Base-by-base conservation (phyloP, 805 yeast species). In the Pichia heedii region DNA sequence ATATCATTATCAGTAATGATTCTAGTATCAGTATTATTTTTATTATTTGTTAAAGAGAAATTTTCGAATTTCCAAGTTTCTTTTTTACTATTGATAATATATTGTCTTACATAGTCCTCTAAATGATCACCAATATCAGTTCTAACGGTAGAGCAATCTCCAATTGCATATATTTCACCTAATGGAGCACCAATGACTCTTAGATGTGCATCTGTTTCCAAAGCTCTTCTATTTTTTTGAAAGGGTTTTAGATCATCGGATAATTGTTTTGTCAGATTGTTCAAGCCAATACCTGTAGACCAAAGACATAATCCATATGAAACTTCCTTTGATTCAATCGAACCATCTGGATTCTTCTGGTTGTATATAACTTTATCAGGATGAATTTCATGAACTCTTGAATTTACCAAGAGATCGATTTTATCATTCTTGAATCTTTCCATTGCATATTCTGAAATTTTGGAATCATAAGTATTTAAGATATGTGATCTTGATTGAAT, bases 81-180 rank as follows among this genome's bases (percentile, higher is more conserved):
- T 50, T 86, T 85, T 43, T 89, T 87, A 65, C 27, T 13, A 24
- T 24, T 24, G 12, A 88, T 85, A 67, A 97, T 96, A 47, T 95
- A 88, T 47, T 96, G 96, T 96, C 97, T 89, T 49, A 90, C 94
- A 53, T 89, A 73, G 55, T 86, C 73, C 59, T 97, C 97, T 61
- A 87, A 90, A 39, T 96, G 96, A 54, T 87, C 70, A 30, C 69
- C 63, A 33, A 70, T 61, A 56, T 75, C 76, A 49, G 81, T 68
- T 10, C 81, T 61, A 19, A 94, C 95, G 50, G 81, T 81, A 27
- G 77, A 73, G 34, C 73, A 67, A 54, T 84, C 85, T 44, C 73
- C 78, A 57, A 74, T 78, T 33, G 90, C 95, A 53, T 73, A 70
- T 53, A 88, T 84, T 41, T 70, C 82, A 45, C 83, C 84, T 33